phyloP scores from a whole-genome alignment of 1,284 basidiomycete genomes.

The Phellinidium pouzarii region DNA sequence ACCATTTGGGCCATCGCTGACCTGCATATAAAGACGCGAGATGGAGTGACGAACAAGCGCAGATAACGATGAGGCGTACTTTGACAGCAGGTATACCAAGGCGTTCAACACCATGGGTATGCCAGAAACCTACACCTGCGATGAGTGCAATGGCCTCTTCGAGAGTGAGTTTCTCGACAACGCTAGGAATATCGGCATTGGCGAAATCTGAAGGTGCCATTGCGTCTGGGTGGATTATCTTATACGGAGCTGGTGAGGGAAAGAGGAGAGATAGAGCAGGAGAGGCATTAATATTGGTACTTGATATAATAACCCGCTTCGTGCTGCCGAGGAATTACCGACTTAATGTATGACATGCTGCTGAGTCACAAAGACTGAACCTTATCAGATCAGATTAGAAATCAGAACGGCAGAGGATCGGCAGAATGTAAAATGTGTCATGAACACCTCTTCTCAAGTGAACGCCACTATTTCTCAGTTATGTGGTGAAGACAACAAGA shows the following conservation, averaged over 20 bases:
- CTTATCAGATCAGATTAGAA: no score
- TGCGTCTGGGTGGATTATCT: neutral
- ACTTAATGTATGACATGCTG: no score
- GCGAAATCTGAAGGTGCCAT: constrained; percentile 69
- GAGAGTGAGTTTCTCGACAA: constrained; percentile 59
- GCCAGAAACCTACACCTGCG: constrained; percentile 72
- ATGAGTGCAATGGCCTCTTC: constrained; percentile 67
- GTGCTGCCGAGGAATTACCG: no score
- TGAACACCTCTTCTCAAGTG: no score
- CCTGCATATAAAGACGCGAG: constrained; percentile 29
- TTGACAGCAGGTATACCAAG: constrained; percentile 68
- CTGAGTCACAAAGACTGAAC: no score
- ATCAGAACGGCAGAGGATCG: no score
- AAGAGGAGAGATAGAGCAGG: neutral
- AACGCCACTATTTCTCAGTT: no score
- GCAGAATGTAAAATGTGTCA: no score
- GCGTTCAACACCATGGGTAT: constrained; percentile 58
- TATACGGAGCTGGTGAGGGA: neutral
- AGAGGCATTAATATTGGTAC: neutral
- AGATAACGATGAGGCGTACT: constrained; percentile 29
- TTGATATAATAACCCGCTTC: no score
- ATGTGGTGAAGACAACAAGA: no score
- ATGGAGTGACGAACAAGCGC: neutral
- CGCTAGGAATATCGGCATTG: constrained; percentile 49
- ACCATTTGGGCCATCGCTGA: constrained; percentile 72